phyloP scores from a whole-genome alignment of 208 protist genomes.

The Trypanosoma brucei region DNA sequence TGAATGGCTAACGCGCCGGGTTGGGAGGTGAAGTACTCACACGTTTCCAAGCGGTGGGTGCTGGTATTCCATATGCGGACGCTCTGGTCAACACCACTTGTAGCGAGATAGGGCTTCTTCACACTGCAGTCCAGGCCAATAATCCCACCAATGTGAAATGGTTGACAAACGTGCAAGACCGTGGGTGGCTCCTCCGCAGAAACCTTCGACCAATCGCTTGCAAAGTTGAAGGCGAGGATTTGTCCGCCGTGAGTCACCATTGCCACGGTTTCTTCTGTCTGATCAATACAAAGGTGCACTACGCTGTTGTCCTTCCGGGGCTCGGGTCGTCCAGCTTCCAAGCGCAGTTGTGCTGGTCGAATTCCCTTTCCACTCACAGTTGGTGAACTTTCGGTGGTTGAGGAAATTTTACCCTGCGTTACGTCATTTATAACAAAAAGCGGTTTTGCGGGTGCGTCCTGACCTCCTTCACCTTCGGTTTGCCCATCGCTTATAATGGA shows the following conservation, averaged over 20 bases:
- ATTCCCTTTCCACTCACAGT: background rate
- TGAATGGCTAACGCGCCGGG: slow-evolving; percentile 91
- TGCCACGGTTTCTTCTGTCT: slow-evolving; percentile 61
- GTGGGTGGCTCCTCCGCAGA: slow-evolving; percentile 23
- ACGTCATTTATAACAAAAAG: background rate
- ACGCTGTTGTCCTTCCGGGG: slow-evolving; percentile 32
- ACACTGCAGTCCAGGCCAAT: slow-evolving; percentile 91
- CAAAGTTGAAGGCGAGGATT: slow-evolving; percentile 61
- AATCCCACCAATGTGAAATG: slow-evolving; percentile 81
- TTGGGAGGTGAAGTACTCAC: slow-evolving; percentile 81
- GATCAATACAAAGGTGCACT: slow-evolving; percentile 53
- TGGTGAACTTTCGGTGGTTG: slow-evolving; percentile 2
- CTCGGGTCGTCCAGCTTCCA: slow-evolving; percentile 6
- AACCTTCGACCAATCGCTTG: slow-evolving; percentile 35
- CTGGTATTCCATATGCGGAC: slow-evolving; percentile 95
- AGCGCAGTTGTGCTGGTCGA: background rate
- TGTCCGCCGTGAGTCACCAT: slow-evolving; percentile 52
- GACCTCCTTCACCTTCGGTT: background rate
- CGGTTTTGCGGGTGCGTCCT: background rate
- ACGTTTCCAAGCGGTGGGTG: slow-evolving; percentile 84
- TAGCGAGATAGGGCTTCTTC: slow-evolving; percentile 93
- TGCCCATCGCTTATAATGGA: background rate
- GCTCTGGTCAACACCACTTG: slow-evolving; percentile 87
- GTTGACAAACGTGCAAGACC: slow-evolving; percentile 52
- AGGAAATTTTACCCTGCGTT: background rate